Percentiles rank a stretch among this genome's conserved stretches.
Evolutionary conservation across 805 yeast species (phyloP).

Genomic region (Metschnikowia hibisci): DNA sequence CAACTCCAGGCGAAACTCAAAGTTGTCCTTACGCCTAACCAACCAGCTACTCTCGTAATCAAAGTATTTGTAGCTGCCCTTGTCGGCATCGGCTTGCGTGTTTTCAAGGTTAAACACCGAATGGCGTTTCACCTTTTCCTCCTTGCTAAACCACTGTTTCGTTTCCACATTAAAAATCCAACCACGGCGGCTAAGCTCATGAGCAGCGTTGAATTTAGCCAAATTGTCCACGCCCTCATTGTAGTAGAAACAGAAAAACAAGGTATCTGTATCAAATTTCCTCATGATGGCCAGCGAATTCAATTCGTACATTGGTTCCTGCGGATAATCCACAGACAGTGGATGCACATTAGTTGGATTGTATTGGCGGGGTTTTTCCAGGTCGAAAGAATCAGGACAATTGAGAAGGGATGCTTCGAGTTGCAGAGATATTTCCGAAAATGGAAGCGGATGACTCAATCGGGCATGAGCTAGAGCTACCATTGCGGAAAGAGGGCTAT

Average conservation of each 20-base stretch:
- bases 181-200: constrained; percentile 71
- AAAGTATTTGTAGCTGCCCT: constrained; percentile 68
- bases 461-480: constrained; percentile 38
- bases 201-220: constrained; percentile 57
- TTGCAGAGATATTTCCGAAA: constrained; percentile 50
- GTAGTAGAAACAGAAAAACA: constrained; percentile 90
- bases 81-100: constrained; percentile 35
- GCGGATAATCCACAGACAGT: constrained; percentile 86
- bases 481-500: constrained; percentile 5
- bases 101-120: constrained; percentile 20
- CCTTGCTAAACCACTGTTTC: constrained; percentile 77
- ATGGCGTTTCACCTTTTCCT: constrained; percentile 46
- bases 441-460: constrained; percentile 49
- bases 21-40: constrained; percentile 42
- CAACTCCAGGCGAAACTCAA: constrained; percentile 27
- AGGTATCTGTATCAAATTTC: constrained; percentile 79
- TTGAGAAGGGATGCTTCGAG: constrained; percentile 77
- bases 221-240: constrained; percentile 39
- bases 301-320: constrained; percentile 68
- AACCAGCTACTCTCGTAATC: constrained; percentile 68
- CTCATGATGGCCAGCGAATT: constrained; percentile 58
- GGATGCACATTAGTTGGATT: constrained; percentile 82
- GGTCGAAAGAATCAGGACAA: constrained; percentile 91
- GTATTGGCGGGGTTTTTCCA: constrained; percentile 77
- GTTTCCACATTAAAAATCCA: constrained; percentile 76